These are phyloP conservation scores for Marchantia paleacea DNA, from an alignment of 225 moss, liverwort and hornwort species.

Conservation along the genomic window DNA sequence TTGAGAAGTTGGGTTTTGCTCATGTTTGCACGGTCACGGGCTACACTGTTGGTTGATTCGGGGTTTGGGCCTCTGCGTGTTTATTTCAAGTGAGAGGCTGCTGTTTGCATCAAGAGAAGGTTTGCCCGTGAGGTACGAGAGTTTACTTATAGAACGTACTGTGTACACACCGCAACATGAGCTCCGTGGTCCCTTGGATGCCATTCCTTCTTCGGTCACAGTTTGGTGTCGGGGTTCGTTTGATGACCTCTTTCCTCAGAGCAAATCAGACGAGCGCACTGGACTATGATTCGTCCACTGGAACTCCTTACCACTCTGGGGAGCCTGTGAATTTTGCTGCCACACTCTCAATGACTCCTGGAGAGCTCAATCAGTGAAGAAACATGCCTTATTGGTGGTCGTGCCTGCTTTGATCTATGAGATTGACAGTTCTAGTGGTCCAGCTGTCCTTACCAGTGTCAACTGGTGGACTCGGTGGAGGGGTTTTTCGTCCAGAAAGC, in stretches of 20 bases:
- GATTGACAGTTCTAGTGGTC: slow-evolving; percentile 35
- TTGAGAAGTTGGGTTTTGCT: slow-evolving; percentile 53
- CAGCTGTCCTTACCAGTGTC: slow-evolving; percentile 39
- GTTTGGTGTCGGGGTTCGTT: slow-evolving; percentile 28
- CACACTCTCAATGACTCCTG: slow-evolving; percentile 28
- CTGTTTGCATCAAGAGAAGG: slow-evolving; percentile 46
- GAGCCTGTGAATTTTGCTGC: slow-evolving; percentile 31
- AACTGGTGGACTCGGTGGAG: slow-evolving; percentile 38
- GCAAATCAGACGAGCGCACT: slow-evolving; percentile 25
- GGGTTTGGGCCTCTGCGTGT: slow-evolving; percentile 47
- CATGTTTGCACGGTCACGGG: slow-evolving; percentile 52
- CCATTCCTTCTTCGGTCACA: slow-evolving; percentile 18
- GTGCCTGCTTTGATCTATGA: slow-evolving; percentile 38
- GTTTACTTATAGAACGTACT: slow-evolving; percentile 32
- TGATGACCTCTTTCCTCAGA: slow-evolving; percentile 31
- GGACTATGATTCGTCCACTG: slow-evolving; percentile 33
- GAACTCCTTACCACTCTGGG: slow-evolving; percentile 24
- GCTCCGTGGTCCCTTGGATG: slow-evolving; percentile 34
- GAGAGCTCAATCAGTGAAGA: slow-evolving; percentile 25
- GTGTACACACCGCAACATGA: slow-evolving; percentile 27
- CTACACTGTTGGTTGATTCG: slow-evolving; percentile 47
- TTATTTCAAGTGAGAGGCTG: slow-evolving; percentile 44
- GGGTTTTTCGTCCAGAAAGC: slow-evolving; percentile 35
- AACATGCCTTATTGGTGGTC: slow-evolving; percentile 37
- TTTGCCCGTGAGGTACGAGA: slow-evolving; percentile 47